Evolutionary conservation across 225 moss, liverwort and hornwort species (phyloP), one percentile per base, ranked within the genome.

Genomic region (Takakia lepidozioides): DNA sequence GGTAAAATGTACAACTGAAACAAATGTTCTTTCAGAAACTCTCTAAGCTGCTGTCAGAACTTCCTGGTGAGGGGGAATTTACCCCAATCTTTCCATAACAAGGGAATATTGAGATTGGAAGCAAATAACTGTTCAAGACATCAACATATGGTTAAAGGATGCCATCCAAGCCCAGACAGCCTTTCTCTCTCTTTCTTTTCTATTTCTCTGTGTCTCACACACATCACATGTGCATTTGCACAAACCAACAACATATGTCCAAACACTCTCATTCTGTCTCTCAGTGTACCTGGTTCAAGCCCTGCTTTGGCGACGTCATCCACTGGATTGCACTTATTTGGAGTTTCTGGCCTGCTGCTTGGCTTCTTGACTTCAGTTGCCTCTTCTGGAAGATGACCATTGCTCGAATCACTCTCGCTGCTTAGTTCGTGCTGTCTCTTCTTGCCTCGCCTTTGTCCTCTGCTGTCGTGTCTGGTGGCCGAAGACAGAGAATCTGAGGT

Each of bases 401-500:
- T 49, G 10, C 43, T 38, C n/a, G 38, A 59, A 25, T 18, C 46
- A 60, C 55, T 62, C 19, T 58, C 52, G 48, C 23, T 56, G 34
- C 41, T 55, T 28, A 59, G 46, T 27, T 46, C 43, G 15, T 32
- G 51, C 23, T 49, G 55, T 10, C 70, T 38, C 34, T 59, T 51
- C 25, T 41, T 65, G 51, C 60, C 64, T 46, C 27, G 49, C 39
- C 30, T 43, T n/a, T 17, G 26, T n/a, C n/a, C n/a, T n/a, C n/a
- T n/a, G 18, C 43, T 35, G 27, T 50, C 28, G 29, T 18, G 38
- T 22, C 53, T 52, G 36, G 53, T 43, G 50, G 55, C 30, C 1
- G 46, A 17, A 23, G 54, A 54, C 70, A 59, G 43, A 37, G 56
- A 50, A 27, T 64, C 51, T 54, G 41, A 60, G 46, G 46, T 49